Evolutionary conservation across 202 grass and related monocot genomes (phyloP).

Genomic region (Dendrocalamus latiflorus): DNA sequence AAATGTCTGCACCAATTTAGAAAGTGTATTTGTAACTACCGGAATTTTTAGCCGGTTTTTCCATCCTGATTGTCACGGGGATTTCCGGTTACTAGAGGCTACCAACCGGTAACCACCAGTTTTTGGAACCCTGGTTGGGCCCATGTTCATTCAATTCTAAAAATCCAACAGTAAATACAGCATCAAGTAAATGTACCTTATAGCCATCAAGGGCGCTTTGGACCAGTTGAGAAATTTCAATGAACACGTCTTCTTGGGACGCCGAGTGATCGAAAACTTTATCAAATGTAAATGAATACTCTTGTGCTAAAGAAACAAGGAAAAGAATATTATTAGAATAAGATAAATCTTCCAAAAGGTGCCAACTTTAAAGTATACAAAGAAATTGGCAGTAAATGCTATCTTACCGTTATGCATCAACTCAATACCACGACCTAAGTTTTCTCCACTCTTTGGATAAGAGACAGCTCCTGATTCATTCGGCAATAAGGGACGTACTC

Average conservation of each 20-base stretch:
- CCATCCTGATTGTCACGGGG: no score
- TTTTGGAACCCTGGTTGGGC: no score
- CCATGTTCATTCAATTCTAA: background rate
- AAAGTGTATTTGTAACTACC: no score
- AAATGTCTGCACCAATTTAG: no score
- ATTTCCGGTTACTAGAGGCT: no score
- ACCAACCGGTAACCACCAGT: no score
- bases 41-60: no score
- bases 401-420: slow-evolving; percentile 55
- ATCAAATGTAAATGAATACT: slow-evolving; percentile 83
- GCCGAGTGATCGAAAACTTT: slow-evolving; percentile 70
- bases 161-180: background rate
- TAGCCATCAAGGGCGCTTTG: slow-evolving; percentile 96
- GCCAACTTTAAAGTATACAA: background rate
- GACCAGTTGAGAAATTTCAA: slow-evolving; percentile 89
- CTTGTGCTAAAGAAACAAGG: slow-evolving; percentile 47
- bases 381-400: background rate
- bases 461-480: slow-evolving; percentile 57
- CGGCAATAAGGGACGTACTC: slow-evolving; percentile 56
- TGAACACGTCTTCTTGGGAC: slow-evolving; percentile 81
- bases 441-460: slow-evolving; percentile 75
- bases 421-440: slow-evolving; percentile 60
- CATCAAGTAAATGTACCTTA: slow-evolving; percentile 46
- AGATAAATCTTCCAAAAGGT: background rate
- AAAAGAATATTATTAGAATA: background rate